These are phyloP conservation scores for Xylariaceae sp. DNA, from an alignment of 2,329 filamentous ascomycete genomes.

Conservation along the genomic window DNA sequence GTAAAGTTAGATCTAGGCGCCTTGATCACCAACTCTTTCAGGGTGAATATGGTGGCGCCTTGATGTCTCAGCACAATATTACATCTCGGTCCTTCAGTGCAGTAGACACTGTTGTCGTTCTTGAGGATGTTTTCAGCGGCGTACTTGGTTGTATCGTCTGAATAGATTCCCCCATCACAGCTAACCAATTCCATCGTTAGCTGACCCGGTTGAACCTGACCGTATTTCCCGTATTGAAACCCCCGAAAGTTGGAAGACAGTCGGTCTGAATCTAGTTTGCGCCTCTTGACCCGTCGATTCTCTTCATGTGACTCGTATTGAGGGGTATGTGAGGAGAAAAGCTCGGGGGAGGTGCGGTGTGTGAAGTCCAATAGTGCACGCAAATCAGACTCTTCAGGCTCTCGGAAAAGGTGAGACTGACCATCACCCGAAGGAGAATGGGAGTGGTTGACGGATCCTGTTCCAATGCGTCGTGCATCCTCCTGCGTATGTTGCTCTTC, in stretches of 20 bases:
- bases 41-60: slow-evolving; percentile 78
- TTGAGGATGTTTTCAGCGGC: slow-evolving; percentile 82
- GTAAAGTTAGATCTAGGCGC: slow-evolving; percentile 83
- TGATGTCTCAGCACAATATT: slow-evolving; percentile 86
- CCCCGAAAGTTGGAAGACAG: slow-evolving; percentile 56
- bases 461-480: slow-evolving; percentile 23
- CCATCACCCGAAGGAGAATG: slow-evolving; percentile 26
- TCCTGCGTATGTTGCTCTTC: slow-evolving; percentile 13
- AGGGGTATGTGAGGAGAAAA: slow-evolving; percentile 37
- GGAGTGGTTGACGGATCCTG: slow-evolving; percentile 15
- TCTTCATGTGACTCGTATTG: slow-evolving; percentile 40
- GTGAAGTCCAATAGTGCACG: slow-evolving; percentile 38
- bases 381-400: slow-evolving; percentile 34
- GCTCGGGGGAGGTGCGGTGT: slow-evolving; percentile 31
- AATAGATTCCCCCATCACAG: slow-evolving; percentile 81
- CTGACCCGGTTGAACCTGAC: slow-evolving; percentile 83
- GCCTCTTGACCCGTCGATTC: slow-evolving; percentile 66
- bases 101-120: slow-evolving; percentile 86
- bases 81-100: slow-evolving; percentile 85
- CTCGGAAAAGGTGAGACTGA: slow-evolving; percentile 20
- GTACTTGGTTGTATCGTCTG: slow-evolving; percentile 65
- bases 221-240: slow-evolving; percentile 84
- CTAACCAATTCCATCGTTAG: slow-evolving; percentile 87
- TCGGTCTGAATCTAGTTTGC: slow-evolving; percentile 72
- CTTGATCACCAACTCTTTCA: slow-evolving; percentile 88